Percentiles rank a stretch among this genome's conserved stretches.
These are phyloP conservation scores for Cladosporium cucumerinum DNA, from an alignment of 2,329 filamentous ascomycete genomes.

Conservation along the genomic window DNA sequence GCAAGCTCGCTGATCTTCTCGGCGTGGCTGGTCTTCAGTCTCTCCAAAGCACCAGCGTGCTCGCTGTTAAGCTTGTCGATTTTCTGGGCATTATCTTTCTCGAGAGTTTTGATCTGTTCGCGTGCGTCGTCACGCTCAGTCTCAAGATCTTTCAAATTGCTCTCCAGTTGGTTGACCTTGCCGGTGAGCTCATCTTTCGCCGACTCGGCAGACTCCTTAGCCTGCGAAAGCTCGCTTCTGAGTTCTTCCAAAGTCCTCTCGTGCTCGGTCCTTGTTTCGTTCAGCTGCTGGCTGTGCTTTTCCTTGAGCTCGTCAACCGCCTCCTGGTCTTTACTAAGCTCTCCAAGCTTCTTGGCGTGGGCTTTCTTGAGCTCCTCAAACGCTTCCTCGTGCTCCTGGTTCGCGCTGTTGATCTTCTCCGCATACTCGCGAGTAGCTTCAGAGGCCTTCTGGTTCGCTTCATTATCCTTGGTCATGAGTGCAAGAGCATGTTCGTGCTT, in stretches of 20 bases:
- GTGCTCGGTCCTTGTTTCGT: conserved; percentile 4
- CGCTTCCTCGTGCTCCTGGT: conserved; percentile 9
- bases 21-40: conserved; percentile 16
- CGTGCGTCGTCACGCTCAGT: conserved; percentile 12
- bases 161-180: conserved; percentile 12
- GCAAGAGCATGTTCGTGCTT: conserved; percentile 7
- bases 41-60: conserved; percentile 16
- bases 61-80: conserved; percentile 14
- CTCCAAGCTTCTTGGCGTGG: conserved; percentile 21
- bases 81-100: not conserved
- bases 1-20: conserved; percentile 8
- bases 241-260: conserved; percentile 15
- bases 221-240: not conserved
- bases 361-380: conserved; percentile 13
- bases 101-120: not conserved
- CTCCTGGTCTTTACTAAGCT: conserved; percentile 13
- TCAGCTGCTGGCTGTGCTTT: conserved; percentile 11
- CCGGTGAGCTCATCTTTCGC: conserved; percentile 15
- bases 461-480: conserved; percentile 1
- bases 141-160: conserved; percentile 17
- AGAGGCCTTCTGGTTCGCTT: not conserved
- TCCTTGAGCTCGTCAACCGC: conserved; percentile 17
- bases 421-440: conserved; percentile 10
- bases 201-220: conserved; percentile 14
- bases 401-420: conserved; percentile 13